These are phyloP conservation scores for Ilex asprella DNA, from an alignment of 257 asterid species.

Conservation along the genomic window DNA sequence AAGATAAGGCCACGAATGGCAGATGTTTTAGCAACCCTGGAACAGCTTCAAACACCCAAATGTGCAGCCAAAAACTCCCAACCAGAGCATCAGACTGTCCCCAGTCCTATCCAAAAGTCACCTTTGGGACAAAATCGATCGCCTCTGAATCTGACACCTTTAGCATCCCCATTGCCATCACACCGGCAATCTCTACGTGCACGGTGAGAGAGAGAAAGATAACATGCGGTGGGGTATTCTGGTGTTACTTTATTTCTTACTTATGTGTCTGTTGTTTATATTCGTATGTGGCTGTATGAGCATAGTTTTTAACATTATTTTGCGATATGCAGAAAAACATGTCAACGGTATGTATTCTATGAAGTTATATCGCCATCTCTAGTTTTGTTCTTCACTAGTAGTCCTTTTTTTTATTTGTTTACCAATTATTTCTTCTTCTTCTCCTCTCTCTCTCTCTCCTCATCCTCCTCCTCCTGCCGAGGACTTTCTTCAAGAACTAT, in stretches of 20 bases:
- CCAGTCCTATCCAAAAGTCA: constrained; percentile 15
- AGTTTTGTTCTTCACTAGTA: too few species aligned
- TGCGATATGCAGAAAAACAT: too few species aligned
- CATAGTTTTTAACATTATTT: too few species aligned
- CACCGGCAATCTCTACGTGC: constrained; percentile 39
- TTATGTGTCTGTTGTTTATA: too few species aligned
- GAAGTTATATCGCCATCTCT: too few species aligned
- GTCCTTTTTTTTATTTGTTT: too few species aligned
- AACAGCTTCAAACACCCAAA: constrained; percentile 52
- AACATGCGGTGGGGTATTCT: neutral
- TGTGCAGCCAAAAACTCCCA: constrained; percentile 20
- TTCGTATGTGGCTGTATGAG: too few species aligned
- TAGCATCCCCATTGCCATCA: constrained; percentile 53
- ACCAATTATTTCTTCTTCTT: too few species aligned
- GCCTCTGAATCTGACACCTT: constrained; percentile 35
- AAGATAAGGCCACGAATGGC: constrained; percentile 67
- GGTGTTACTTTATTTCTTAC: neutral
- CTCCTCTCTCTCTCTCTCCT: too few species aligned
- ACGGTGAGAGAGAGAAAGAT: constrained; percentile 24
- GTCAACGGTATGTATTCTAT: too few species aligned
- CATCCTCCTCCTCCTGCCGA: too few species aligned
- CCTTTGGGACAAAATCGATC: constrained; percentile 33
- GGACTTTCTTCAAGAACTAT: constrained; percentile 2
- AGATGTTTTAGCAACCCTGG: constrained; percentile 53
- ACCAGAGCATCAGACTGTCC: constrained; percentile 16